Evolutionary conservation across 208 protist species (phyloP), one percentile per base, ranked within the genome.

Genomic region (Trypanosoma conorhini): DNA sequence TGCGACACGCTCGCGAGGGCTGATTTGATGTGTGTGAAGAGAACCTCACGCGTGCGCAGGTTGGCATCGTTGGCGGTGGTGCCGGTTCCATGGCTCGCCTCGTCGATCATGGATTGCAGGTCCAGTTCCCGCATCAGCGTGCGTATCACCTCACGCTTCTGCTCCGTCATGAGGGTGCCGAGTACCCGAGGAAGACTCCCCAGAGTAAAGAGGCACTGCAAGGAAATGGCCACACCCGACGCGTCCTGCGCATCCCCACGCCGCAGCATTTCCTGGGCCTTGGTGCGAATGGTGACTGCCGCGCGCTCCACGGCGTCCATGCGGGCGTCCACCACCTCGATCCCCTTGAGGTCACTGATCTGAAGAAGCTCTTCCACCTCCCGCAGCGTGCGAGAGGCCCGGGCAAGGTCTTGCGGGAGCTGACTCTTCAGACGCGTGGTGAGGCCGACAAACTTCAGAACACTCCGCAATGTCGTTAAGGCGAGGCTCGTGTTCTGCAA

Each of bases 291-390:
- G 4, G 69, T 78, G 19, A 77, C 78, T 3, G 82, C 74, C 28
- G 76, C 71, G 31, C 79, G 74, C 63, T 92, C 87, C 19, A 89
- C 74, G 13, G 62, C 56, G 0, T 75, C 74, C 59, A 91, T 74
- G 52, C 81, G 81, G 26, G 67, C 64, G n/a, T 87, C 82, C 28
- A 91, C 89, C 13, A 91, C 77, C 40, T 92, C 81, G 21, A 95
- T 67, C 0, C 76, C 81, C 4, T 71, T 76, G 33, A 93, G 60
- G 40, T 78, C 61, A 17, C 40, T 48, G 3, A 56, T 35, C n/a
- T 63, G 55, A 5, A 91, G 70, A n/a, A 93, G 76, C n/a, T 80
- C 78, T 64, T 93, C 87, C 22, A 91, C 28, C 72, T 93, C 87
- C 28, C 51, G 60, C 62, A 93, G 48, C n/a, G 83, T 86, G 51